A percentile compares a stretch with the other conserved stretches of the same genome.
These are phyloP conservation scores for Tolypocladium pustulatum DNA, from an alignment of 2,329 filamentous ascomycete genomes.

Conservation along the genomic window DNA sequence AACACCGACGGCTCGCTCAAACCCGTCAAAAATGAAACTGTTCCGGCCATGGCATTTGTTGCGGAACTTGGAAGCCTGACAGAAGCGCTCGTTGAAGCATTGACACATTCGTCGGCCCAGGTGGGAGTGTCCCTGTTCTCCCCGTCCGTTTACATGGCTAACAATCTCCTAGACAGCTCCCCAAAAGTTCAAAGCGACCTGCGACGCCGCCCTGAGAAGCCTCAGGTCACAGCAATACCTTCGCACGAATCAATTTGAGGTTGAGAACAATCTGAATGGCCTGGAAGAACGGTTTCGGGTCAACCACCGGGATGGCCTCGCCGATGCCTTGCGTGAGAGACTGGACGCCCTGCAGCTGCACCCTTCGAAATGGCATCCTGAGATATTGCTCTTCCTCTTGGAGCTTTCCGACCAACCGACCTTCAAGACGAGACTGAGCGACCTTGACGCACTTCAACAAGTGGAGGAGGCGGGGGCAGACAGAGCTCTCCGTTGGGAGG, in stretches of 20 bases:
- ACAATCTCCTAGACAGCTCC: conserved; percentile 11
- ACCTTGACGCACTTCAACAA: conserved; percentile 43
- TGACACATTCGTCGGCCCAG: conserved; percentile 45
- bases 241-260: conserved; percentile 67
- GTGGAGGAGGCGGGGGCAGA: conserved; percentile 29
- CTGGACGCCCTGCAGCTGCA: conserved; percentile 46
- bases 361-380: conserved; percentile 60
- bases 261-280: conserved; percentile 53
- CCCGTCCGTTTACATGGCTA: neutral
- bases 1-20: neutral
- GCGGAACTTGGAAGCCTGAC: conserved; percentile 53
- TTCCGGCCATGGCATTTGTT: conserved; percentile 54
- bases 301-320: conserved; percentile 67
- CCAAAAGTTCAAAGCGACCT: conserved; percentile 30
- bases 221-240: conserved; percentile 46
- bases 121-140: conserved; percentile 24
- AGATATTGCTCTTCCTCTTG: conserved; percentile 68
- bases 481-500: conserved; percentile 60
- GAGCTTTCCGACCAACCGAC: conserved; percentile 74
- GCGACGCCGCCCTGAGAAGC: conserved; percentile 38
- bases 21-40: neutral
- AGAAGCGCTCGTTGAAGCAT: conserved; percentile 58
- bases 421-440: conserved; percentile 54
- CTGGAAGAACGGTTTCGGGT: conserved; percentile 82
- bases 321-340: conserved; percentile 54